Evolutionary conservation across 129 eudicot species (phyloP), one percentile per base, ranked within the genome.

Genomic region (Saussurea involucrata): DNA sequence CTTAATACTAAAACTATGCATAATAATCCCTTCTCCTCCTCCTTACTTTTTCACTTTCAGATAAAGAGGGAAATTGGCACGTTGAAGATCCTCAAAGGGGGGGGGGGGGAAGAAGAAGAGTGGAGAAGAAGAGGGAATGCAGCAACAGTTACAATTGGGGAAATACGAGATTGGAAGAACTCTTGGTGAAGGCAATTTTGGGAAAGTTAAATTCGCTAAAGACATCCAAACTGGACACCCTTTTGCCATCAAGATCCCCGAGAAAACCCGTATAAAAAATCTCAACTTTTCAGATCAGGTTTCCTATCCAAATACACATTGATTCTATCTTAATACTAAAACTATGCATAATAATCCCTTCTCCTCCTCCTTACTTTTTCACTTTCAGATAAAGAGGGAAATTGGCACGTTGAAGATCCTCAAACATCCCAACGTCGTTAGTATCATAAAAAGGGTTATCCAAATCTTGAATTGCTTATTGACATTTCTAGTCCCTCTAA

Each of bases 271-370:
- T 6, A 90, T 93, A 63, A 65, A 76, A 12, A 84, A 82, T 70
- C 97, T 93, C 84, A 93, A 90, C 31, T 85, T 88, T 87, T 70
- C 97, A 40, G 97, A 90, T 83, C 98, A 93, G 97, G 98, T 87
- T 13, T n/a, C 4, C n/a, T n/a, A n/a, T n/a, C n/a, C n/a, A n/a
- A n/a, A n/a, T n/a, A n/a, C n/a, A n/a, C n/a, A n/a, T n/a, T n/a
- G n/a, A n/a, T n/a, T n/a, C n/a, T n/a, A n/a, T n/a, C n/a, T n/a
- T n/a, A n/a, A n/a, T n/a, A n/a, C n/a, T n/a, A n/a, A n/a, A n/a
- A n/a, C n/a, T n/a, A n/a, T n/a, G n/a, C n/a, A n/a, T n/a, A n/a
- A n/a, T n/a, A n/a, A 8, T 69, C 11, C 6, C 36, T 3, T 0
- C 31, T 28, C 1, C 31, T 28, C 3, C 31, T 28, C 1, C 1